A percentile compares a stretch with the other conserved stretches of the same genome.
Conservation (phyloP, 2,329 filamentous ascomycete genomes). For the Bipolaris zeicola region DNA sequence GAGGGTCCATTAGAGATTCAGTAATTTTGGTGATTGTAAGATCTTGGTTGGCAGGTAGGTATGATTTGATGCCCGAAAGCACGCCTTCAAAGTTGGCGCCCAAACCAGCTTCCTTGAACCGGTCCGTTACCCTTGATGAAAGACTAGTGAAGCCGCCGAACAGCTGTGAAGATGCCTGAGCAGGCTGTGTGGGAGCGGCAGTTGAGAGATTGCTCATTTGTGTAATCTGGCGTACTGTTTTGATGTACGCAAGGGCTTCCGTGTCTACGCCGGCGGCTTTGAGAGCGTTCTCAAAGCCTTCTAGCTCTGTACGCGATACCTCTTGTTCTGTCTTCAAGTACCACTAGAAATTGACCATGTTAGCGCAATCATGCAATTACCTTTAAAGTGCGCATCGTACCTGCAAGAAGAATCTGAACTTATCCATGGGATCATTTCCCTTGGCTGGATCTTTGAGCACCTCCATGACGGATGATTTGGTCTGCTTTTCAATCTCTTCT, state of each 20-base stretch:
- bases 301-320: constrained; percentile 79
- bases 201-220: constrained; percentile 98
- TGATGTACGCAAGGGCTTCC: constrained; percentile 80
- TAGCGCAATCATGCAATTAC: not conserved
- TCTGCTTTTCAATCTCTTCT: constrained; percentile 87
- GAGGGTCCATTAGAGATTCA: constrained; percentile 96
- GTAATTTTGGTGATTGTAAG: constrained; percentile 97
- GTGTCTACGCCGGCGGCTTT: constrained; percentile 76
- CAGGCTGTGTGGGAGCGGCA: constrained; percentile 70
- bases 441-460: constrained; percentile 80
- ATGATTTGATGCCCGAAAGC: constrained; percentile 96
- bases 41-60: constrained; percentile 94
- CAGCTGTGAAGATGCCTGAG: constrained; percentile 71
- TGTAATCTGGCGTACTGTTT: constrained; percentile 82
- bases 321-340: constrained; percentile 86
- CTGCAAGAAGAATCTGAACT: constrained; percentile 78
- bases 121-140: constrained; percentile 88
- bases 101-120: constrained; percentile 88
- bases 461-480: constrained; percentile 73
- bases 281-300: constrained; percentile 83
- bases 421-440: constrained; percentile 83
- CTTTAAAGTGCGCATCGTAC: not conserved
- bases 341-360: constrained; percentile 75
- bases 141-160: constrained; percentile 94
- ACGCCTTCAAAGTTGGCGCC: constrained; percentile 89